phyloP scores from a whole-genome alignment of 2,329 filamentous ascomycete genomes.

The Hypomyces rosellus region DNA sequence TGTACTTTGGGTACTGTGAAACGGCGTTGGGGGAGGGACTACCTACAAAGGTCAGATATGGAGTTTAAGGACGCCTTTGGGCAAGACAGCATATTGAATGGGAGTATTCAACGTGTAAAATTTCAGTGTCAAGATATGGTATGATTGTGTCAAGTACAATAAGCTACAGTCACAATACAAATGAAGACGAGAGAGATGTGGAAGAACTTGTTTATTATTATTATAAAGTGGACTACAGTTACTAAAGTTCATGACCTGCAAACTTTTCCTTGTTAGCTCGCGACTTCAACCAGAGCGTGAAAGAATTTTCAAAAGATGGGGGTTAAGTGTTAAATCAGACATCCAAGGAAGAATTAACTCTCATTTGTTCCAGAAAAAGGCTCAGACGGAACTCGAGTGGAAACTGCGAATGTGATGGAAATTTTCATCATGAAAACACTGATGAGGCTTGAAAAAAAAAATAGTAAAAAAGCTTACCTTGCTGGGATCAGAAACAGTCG shows the following conservation, averaged over 20 bases:
- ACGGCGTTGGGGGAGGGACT: background rate
- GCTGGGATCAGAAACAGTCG: background rate
- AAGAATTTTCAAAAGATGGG: constrained; percentile 15
- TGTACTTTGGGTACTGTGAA: background rate
- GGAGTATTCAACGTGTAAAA: too few relatives aligned
- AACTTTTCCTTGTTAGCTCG: constrained; percentile 7
- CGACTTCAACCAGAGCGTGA: background rate
- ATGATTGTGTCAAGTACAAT: too few relatives aligned
- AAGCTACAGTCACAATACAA: background rate
- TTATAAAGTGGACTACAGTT: background rate
- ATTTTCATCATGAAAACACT: constrained; percentile 59
- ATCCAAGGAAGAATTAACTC: constrained; percentile 68
- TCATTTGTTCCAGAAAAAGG: constrained; percentile 63
- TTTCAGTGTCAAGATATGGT: too few relatives aligned
- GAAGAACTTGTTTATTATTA: background rate
- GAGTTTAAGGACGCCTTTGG: too few relatives aligned
- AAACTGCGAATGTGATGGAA: constrained; percentile 80
- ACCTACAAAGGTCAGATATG: too few relatives aligned
- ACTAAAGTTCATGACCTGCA: background rate
- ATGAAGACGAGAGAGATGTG: too few relatives aligned
- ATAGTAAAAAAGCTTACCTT: constrained; percentile 11
- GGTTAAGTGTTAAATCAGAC: constrained; percentile 48
- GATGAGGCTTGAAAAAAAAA: constrained; percentile 10
- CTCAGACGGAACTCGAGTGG: constrained; percentile 68
- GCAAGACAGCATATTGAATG: too few relatives aligned